Evolutionary conservation across 2,329 filamentous ascomycete species (phyloP), one percentile per base, ranked within the genome.

Genomic region (Ramularia endophylla): DNA sequence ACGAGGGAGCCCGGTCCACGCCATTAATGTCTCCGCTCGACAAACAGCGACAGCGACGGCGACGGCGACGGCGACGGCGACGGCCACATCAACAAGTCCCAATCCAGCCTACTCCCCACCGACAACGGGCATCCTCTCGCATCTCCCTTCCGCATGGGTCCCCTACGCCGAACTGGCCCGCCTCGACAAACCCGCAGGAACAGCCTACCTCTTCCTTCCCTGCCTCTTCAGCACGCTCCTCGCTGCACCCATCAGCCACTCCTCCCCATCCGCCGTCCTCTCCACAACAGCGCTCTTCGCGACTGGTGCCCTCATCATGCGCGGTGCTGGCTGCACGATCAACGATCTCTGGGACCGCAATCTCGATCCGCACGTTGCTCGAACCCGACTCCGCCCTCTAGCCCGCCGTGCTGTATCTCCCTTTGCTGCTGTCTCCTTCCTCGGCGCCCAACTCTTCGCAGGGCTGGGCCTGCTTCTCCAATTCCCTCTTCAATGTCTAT

Each of bases 311-410:
- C 62, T 94, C 32, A 75, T 94, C 51, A 92, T 94, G 85, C 83
- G 88, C 46, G 85, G 88, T 36, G 86, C 87, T 15, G 87, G 87
- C 38, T 94, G 88, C 64, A 84, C 84, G 13, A 87, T 94, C 66
- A 94, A 94, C 61, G 88, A 95, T 61, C 78, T 94, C 37, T 89
- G 87, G 84, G 88, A 94, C 64, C 79, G 86, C 40, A 85, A 92
- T 54, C 80, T 94, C 12, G 88, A 95, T 63, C 82, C 84, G 5
- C 77, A 87, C 48, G 87, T 94, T 11, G 66, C 75, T 2, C 77
- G 88, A 35, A 94, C 86, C 5, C 77, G 82, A 11, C 70, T 87
- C 22, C 81, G 88, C 12, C 88, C 88, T 3, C 84, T 95, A 46
- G 87, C 88, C 1, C 78, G 88, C 9, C 76, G 84, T 25, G 87